These are phyloP conservation scores for Trametes sanguinea DNA, from an alignment of 768 basidiomycete species.

Conservation along the genomic window DNA sequence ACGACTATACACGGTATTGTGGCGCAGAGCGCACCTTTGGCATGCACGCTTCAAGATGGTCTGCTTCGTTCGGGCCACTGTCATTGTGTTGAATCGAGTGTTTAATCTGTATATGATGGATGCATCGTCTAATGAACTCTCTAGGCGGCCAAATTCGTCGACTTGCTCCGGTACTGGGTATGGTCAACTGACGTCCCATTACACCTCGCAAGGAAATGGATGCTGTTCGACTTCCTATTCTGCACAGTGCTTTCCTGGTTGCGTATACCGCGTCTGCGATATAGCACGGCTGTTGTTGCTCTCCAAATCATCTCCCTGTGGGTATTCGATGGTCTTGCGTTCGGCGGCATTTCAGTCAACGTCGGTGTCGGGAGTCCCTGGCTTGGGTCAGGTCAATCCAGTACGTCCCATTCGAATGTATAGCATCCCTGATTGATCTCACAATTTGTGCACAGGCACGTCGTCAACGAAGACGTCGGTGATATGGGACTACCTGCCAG, in stretches of 20 bases:
- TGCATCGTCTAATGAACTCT: not conserved
- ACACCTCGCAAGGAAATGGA: conserved; percentile 64
- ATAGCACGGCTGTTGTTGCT: conserved; percentile 60
- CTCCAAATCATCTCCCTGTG: conserved; percentile 64
- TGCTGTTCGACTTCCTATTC: conserved; percentile 67
- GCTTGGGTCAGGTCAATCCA: conserved; percentile 25
- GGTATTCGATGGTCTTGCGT: conserved; percentile 68
- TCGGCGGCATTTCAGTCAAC: conserved; percentile 70
- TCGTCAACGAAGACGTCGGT: conserved; percentile 38
- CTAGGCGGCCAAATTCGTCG: conserved; percentile 76
- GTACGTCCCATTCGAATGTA: conserved; percentile 29
- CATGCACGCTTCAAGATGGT: no score
- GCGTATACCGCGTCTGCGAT: conserved; percentile 74
- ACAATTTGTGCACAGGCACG: conserved; percentile 18
- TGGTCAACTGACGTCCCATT: conserved; percentile 45
- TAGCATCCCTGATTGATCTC: not conserved
- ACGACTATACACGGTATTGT: not conserved
- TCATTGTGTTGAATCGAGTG: not conserved
- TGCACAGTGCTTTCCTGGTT: conserved; percentile 58
- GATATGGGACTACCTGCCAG: conserved; percentile 50
- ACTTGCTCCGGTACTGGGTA: conserved; percentile 60
- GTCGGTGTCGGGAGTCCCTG: conserved; percentile 39
- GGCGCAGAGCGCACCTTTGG: not conserved
- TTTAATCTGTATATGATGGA: not conserved
- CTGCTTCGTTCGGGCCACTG: no score